Base-by-base conservation (phyloP, 768 basidiomycete genomes). In the Daedalea quercina region DNA sequence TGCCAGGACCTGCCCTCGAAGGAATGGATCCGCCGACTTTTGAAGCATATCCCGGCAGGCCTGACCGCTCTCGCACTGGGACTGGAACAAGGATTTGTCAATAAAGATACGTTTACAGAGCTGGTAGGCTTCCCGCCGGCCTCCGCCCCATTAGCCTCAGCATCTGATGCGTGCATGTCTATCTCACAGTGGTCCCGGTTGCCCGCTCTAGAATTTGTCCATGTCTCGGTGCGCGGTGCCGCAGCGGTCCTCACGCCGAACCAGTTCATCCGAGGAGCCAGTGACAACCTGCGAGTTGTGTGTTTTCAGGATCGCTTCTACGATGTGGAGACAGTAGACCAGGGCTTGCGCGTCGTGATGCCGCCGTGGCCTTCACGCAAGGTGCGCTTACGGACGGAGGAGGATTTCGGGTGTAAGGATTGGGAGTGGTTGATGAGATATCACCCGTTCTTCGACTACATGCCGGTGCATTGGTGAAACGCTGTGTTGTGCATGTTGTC, bases 371-470 rank as follows among this genome's bases (percentile, higher is more conserved):
- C 53, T 9, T 11, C 22, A 8, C 24, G 31, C n/a, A 60, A 51
- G 51, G 45, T 53, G 11, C n/a, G 12, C 17, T 56, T 57, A 34
- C 37, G 51, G 22, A 53, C 40, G 4, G 55, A 31, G 11, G 53
- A 60, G 17, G 48, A 55, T 22, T 57, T 57, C 23, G 55, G 56
- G 19, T 47, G 50, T 42, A 40, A 46, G 35, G 58, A 57, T 19
- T 60, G 55, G 58, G 49, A 54, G 23, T 60, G 58, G 58, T 47
- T 57, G 37, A 40, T 40, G 37, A 6, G 37, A 19, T 6, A 40
- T 6, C 17, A 40, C 37, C 3, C 13, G 13, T 40, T 40, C 19
- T 40, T 40, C 19, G 37, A 40, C 13, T 40, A 40, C 37, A 40
- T 40, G 37, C 37, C 37, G 37, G 37, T 15, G 37, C 13, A 19